Base-by-base conservation (phyloP, 148 eudicot genomes). In the Camellia sinensis region DNA sequence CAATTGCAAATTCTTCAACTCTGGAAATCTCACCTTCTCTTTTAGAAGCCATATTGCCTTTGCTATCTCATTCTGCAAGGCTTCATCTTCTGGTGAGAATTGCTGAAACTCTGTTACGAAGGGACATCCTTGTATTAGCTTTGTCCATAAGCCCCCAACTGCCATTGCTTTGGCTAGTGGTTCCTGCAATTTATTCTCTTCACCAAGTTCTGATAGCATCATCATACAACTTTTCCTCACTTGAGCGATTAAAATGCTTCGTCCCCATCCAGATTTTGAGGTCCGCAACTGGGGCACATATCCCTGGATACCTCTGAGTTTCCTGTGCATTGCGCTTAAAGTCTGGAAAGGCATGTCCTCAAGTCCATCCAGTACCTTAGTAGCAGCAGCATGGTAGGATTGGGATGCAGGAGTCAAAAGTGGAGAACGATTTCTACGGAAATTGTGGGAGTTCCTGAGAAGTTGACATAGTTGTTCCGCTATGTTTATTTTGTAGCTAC, bases 161-260 rank as follows among this genome's bases (percentile, higher is more conserved):
- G 86, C 89, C 89, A 93, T 80, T 72, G 97, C 96, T 84, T 89
- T 89, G 56, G 80, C 86, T 62, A 95, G 82, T 40, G 90, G 86
- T 79, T 86, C 89, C 56, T 45, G 93, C 50, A 88, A 84, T 71
- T 82, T 86, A 84, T 82, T 87, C 40, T 66, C 71, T 54, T 89
- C 87, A 44, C 76, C 89, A 80, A 85, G 87, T 76, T 81, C 76
- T 15, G 84, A 81, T 5, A 95, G 84, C 86, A 87, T 86, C n/a
- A 67, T 46, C 57, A 72, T 71, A 69, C 80, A 90, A 78, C 56
- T n/a, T 15, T 74, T 83, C 59, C 81, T 81, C 71, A 95, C 75
- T 6, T 14, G 72, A 2, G 53, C 57, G 29, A 82, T 78, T 84
- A 91, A 79, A 8, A 6, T 50, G n/a, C 70, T 76, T 68, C 80